Base-by-base conservation (phyloP, 371 early-diverging fungal genomes). In the Massospora cicadina region DNA sequence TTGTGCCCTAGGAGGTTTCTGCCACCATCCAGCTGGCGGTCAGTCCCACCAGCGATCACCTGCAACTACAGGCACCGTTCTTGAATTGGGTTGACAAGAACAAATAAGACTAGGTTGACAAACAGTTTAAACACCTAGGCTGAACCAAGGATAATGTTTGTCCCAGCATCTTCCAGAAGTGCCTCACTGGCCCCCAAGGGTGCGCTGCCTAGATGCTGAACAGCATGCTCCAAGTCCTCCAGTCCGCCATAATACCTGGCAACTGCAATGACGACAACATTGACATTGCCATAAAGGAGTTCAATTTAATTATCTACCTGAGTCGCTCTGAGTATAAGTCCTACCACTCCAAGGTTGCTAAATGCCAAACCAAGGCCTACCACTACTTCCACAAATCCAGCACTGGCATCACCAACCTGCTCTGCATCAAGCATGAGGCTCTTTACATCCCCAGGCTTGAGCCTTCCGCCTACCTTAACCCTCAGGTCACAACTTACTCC, bases 181-280 rank as follows among this genome's bases (percentile, higher is more conserved):
- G 91, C 75, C 80, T 95, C 65, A 95, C 95, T 63, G 94, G 95
- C 65, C 95, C 92, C 96, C 54, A 95, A 95, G 87, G 95, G 92
- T 65, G 89, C 94, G 95, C 95, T 60, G 88, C 91, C n/a, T 94
- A 91, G 92, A 95, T 95, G 95, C 82, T 93, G 69, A 94, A 94
- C 77, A 93, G 95, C 67, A 81, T 89, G 68, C 75, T 94, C 66
- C 94, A 95, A 74, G 77, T 83, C 60, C 77, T 95, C 66, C 82
- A 88, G 68, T 88, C 90, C 53, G 93, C 95, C 70, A 75, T 91
- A 65, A 79, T 94, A 55, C 95, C 95, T 28, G 95, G 95, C 64
- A 95, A 95, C 79, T 90, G 94, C 71, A 95, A 95, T 72, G 86
- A 89, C 57, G 95, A 95, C 77, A 95, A 95, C 75, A 84, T 93